A percentile compares a stretch with the other conserved stretches of the same genome.
Evolutionary conservation across 2,329 filamentous ascomycete species (phyloP).

Genomic region (Cladophialophora immunda): DNA sequence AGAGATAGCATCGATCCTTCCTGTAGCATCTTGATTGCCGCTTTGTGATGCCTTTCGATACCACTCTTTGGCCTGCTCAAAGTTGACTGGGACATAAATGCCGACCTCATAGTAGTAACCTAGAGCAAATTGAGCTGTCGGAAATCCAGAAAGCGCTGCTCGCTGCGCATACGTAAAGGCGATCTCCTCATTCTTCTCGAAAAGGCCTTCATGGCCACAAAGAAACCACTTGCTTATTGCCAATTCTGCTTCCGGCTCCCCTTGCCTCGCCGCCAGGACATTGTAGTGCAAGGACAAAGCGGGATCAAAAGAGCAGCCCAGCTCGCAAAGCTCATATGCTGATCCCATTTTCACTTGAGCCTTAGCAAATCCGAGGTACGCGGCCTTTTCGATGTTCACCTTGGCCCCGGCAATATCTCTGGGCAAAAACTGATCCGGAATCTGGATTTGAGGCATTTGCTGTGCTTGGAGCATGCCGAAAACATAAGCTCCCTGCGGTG

Average conservation of each 20-base stretch:
- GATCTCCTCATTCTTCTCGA: slow-evolving; percentile 93
- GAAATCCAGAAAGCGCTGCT: slow-evolving; percentile 80
- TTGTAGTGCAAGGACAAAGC: slow-evolving; percentile 95
- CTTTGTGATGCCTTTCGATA: slow-evolving; percentile 88
- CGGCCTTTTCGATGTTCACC: slow-evolving; percentile 94
- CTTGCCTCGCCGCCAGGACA: slow-evolving; percentile 87
- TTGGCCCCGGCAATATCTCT: slow-evolving; percentile 77
- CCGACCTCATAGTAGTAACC: slow-evolving; percentile 98
- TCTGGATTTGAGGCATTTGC: slow-evolving; percentile 86
- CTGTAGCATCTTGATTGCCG: slow-evolving; percentile 87
- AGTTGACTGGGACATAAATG: slow-evolving; percentile 84
- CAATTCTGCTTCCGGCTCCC: slow-evolving; percentile 91
- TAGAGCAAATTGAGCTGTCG: slow-evolving; percentile 94
- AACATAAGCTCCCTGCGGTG: slow-evolving; percentile 93
- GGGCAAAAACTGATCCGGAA: slow-evolving; percentile 76
- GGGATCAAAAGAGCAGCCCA: slow-evolving; percentile 94
- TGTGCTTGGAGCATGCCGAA: slow-evolving; percentile 93
- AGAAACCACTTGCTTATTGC: slow-evolving; percentile 99
- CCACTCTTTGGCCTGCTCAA: slow-evolving; percentile 85
- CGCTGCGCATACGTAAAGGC: slow-evolving; percentile 91
- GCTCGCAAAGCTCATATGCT: slow-evolving; percentile 90
- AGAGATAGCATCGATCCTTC: slow-evolving; percentile 82
- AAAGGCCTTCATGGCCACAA: slow-evolving; percentile 90
- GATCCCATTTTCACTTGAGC: slow-evolving; percentile 97
- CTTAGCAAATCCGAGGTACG: slow-evolving; percentile 94